Evolutionary conservation across 2,329 filamentous ascomycete genomes (phyloP), one percentile per base, ranked within the genome.

Genomic region (Trichophyton schoenleinii): DNA sequence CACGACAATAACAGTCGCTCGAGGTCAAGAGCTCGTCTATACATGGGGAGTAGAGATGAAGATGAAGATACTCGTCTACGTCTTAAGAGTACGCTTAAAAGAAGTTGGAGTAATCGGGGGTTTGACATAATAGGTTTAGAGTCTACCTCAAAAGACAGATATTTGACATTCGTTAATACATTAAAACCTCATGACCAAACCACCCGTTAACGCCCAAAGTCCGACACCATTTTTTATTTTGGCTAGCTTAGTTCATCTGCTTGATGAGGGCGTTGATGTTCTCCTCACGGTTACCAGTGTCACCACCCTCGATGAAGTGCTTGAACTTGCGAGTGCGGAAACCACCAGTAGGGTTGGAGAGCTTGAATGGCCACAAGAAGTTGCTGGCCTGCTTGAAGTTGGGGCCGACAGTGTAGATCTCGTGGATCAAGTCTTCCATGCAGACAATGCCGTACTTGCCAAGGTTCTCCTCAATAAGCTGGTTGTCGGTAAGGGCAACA

Each of bases 331-430:
- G 85, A 72, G 88, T 80, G 71, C 88, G 87, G 90, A 97, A 99
- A 68, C 94, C 92, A 78, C 94, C 94, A 71, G 81, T 97, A 75
- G 94, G 94, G 86, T 95, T 96, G 85, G 86, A 91, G 70, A 99
- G 88, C 88, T 99, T 97, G 87, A 99, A 99, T 76, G 94, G 94
- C 94, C 94, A 99, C 70, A 97, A 82, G 87, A 97, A 97, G 88
- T 97, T 99, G 82, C 87, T 85, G 73, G 89, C 91, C 83, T 96
- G 91, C 87, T 96, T 97, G 88, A 94, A 95, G 87, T 97, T 97
- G 83, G 92, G 92, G 76, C 94, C 92, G 69, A 97, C 94, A 63
- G 91, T 95, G 85, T 86, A 92, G 82, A 95, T 96, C 85, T 99
- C 94, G 84, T 99, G 94, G 79, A 99, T 91, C 70, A 99, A 82